phyloP scores from a whole-genome alignment of 345 rosid genomes.

The Citrus hindsii region DNA sequence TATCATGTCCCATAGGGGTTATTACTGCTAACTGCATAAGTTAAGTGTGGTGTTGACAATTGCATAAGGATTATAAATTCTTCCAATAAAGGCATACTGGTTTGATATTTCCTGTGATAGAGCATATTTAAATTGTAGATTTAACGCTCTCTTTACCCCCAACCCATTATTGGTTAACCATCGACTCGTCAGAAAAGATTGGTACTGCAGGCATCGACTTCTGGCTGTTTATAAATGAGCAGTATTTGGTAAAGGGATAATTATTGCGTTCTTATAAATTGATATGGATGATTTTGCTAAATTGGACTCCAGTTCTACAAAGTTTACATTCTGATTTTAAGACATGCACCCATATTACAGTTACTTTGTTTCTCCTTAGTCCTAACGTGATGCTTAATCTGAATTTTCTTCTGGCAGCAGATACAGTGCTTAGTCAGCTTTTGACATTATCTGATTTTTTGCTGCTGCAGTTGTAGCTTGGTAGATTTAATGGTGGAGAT shows the following conservation, averaged over 20 bases:
- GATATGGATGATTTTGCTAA: neutral
- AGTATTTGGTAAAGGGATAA: neutral
- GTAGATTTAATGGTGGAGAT: slow-evolving; percentile 91
- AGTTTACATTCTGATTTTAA: neutral
- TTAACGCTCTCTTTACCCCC: too few relatives aligned
- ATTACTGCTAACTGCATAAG: neutral
- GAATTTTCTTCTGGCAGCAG: neutral
- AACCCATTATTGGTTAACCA: neutral
- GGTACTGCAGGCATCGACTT: neutral
- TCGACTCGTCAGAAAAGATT: neutral
- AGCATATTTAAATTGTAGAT: neutral
- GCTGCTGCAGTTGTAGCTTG: slow-evolving; percentile 68
- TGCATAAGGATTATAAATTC: neutral
- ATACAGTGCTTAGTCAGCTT: neutral
- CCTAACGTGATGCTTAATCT: neutral
- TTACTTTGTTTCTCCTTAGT: neutral
- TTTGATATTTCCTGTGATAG: neutral
- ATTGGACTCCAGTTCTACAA: neutral
- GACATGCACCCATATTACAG: neutral
- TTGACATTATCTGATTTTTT: neutral
- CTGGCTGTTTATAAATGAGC: neutral
- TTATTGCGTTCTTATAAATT: neutral
- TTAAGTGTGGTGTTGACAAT: neutral
- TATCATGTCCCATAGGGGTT: neutral
- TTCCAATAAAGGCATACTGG: neutral